Base-by-base conservation (phyloP, 2,329 filamentous ascomycete genomes). In the Exophiala sp. region DNA sequence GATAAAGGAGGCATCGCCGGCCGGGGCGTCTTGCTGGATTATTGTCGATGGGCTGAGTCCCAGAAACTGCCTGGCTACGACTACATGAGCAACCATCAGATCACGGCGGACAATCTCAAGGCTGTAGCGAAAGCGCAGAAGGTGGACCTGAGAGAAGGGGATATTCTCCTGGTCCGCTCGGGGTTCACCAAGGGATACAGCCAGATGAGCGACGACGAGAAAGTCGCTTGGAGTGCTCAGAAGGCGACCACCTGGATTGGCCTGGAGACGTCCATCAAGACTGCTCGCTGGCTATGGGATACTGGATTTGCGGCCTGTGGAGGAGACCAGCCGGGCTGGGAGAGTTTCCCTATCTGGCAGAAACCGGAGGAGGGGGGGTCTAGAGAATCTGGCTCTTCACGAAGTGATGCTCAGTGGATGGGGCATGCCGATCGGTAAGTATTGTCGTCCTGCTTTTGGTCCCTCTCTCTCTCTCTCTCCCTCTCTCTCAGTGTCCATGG, bases 21-120 rank as follows among this genome's bases (percentile, higher is more conserved):
- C 22, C 69, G 72, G 2, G 72, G 72, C 11, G 66, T 75, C 10
- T 65, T 75, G n/a, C 56, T 75, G 21, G 73, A 75, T 63, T 73
- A 67, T 42, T 21, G 42, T 34, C 22, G 32, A 34, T 16, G 30
- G 14, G 34, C 14, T 66, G 1, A 46, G 13, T 6, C 10, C 14
- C 14, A 32, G 39, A 7, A 34, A 39, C 29, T 42, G 22, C 24
- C 24, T 27, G 24, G 24, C 6, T 27, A 27, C 24, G 1, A 19
- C n/a, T 16, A 23, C 9, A 43, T 34, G 22, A 38, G 16, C 23
- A 19, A 21, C 43, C 29, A 46, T 38, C 58, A 66, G 1, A 63
- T 56, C 27, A 55, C 46, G 21, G 38, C 50, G 11, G 38, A 53
- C 64, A n/a, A 58, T 24, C 30, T 62, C 2, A 46, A 52, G 8